Percentiles rank a stretch among this genome's conserved stretches.
Conservation (phyloP, 805 yeast species). For the Torulaspora delbrueckii region DNA sequence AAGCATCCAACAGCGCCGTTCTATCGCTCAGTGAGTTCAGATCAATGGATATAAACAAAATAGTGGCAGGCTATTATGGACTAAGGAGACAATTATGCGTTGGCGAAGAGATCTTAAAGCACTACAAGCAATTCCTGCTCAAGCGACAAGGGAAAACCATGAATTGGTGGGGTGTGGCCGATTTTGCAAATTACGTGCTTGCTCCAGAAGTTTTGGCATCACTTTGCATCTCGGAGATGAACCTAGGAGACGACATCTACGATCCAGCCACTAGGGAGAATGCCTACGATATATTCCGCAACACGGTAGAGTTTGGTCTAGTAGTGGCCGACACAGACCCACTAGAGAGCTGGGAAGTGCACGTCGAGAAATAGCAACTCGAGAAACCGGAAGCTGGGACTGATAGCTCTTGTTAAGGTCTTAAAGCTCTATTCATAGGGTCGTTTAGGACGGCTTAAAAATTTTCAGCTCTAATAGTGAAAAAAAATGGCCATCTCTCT, state of each 20-base stretch:
- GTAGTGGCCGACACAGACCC: conserved; percentile 30
- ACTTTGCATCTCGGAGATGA: conserved; percentile 45
- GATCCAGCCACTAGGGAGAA: conserved; percentile 31
- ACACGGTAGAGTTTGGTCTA: conserved; percentile 47
- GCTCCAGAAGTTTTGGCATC: conserved; percentile 58
- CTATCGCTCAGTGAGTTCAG: conserved; percentile 47
- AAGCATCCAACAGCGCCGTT: conserved; percentile 39
- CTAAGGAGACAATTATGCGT: conserved; percentile 50
- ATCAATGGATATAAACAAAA: conserved; percentile 42
- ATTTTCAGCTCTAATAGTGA: conserved; percentile 2
- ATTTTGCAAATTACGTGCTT: conserved; percentile 53
- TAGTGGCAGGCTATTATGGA: conserved; percentile 59
- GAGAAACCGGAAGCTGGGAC: conserved; percentile 5
- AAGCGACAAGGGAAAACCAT: conserved; percentile 42
- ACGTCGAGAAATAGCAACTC: conserved; percentile 12
- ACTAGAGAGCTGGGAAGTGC: conserved; percentile 27
- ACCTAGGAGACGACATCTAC: conserved; percentile 15
- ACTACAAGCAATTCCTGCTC: conserved; percentile 33
- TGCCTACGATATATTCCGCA: conserved; percentile 45
- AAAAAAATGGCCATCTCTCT: not conserved
- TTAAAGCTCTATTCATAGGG: not conserved
- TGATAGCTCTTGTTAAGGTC: not conserved
- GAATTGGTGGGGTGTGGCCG: conserved; percentile 55
- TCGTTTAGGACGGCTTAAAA: conserved; percentile 3
- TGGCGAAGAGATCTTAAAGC: conserved; percentile 40